Conservation (phyloP, 306 rosid species). For the Psophocarpus tetragonolobus region DNA sequence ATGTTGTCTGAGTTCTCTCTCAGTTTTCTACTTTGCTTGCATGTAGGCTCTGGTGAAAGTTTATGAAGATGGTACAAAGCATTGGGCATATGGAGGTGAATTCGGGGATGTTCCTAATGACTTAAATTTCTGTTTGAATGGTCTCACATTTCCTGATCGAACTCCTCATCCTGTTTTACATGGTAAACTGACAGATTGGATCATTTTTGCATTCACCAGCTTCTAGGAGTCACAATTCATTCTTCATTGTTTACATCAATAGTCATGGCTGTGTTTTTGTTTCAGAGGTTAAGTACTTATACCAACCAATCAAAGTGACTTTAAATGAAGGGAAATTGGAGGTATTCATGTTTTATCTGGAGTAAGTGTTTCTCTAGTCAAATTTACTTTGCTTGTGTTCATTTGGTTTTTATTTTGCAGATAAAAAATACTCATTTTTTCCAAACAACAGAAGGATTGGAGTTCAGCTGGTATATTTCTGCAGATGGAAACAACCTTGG, state of each 20-base stretch:
- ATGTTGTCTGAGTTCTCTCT: not conserved
- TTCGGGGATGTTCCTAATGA: constrained; percentile 93
- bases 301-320: constrained; percentile 86
- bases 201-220: not conserved
- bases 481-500: constrained; percentile 81
- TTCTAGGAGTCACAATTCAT: not conserved
- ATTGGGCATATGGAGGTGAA: constrained; percentile 98
- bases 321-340: constrained; percentile 54
- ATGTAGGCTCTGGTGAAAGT: constrained; percentile 69
- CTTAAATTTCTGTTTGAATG: constrained; percentile 83
- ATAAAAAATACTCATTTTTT: constrained; percentile 70
- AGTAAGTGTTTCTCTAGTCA: constrained; percentile 16
- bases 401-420: constrained; percentile 47
- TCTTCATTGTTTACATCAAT: not conserved
- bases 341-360: constrained; percentile 44
- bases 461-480: constrained; percentile 74
- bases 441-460: constrained; percentile 74
- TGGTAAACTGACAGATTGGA: constrained; percentile 48
- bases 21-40: constrained; percentile 22
- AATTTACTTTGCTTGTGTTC: constrained; percentile 10
- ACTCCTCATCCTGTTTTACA: constrained; percentile 91
- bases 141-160: constrained; percentile 84
- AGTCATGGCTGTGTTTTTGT: constrained; percentile 26
- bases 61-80: constrained; percentile 56
- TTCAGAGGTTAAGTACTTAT: constrained; percentile 85